Evolutionary conservation across 2,329 filamentous ascomycete species (phyloP), one percentile per base, ranked within the genome.

Genomic region (Ceratocystis destructans): DNA sequence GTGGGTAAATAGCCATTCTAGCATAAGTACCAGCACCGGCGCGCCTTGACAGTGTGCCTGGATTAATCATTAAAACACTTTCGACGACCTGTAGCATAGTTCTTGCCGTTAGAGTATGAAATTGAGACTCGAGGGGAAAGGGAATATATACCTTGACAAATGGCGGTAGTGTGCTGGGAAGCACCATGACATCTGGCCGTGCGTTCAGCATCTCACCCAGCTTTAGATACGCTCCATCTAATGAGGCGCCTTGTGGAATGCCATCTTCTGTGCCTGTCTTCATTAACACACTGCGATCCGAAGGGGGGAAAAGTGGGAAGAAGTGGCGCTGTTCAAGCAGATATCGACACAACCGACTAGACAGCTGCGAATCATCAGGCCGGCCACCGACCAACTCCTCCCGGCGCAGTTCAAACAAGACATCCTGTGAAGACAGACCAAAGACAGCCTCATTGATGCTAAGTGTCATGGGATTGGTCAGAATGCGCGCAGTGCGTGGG

Each of bases 291-390:
- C 83, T 80, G 62, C 91, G 81, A 63, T 88, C 85, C 12, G 86
- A 82, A 0, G 93, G 86, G 5, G 94, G 94, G 72, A 92, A 96
- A 0, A 97, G 77, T 0, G 94, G 94, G 72, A 90, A 90, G 75
- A 92, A 97, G 73, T 94, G 91, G 5, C 92, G 80, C 76, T 97
- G 94, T 75, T 96, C 88, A 67, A 99, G 83, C 20, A 99, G 75
- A 70, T 94, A 87, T 22, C 85, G 82, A 5, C 88, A 84, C 61
- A 92, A 76, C n/a, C 93, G 79, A 17, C 86, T 84, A 71, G 93
- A 79, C 31, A 89, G 71, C 70, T 89, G 85, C 0, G 59, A 8
- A 33, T 62, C 59, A 10, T 41, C 20, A 15, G 59, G 63, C 5
- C 57, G 55, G 50, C 64, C 64, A 15, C 67, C 61, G 3, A 66